Evolutionary conservation across 257 asterid genomes (phyloP).

Genomic region (Capsicum rhomboideum): DNA sequence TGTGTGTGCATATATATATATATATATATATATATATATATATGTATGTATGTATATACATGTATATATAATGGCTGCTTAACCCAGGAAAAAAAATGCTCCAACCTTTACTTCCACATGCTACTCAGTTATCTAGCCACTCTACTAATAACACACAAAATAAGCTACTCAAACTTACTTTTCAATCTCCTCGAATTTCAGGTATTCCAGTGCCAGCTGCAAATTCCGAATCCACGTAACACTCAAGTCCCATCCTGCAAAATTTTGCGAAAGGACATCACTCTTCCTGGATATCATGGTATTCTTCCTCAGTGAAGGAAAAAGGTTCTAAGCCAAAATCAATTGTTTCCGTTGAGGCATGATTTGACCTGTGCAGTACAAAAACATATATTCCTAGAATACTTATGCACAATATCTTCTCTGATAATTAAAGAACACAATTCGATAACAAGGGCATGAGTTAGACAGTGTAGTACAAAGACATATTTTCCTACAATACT

Average conservation of each 20-base stretch:
- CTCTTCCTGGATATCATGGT: not conserved
- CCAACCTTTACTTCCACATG: not conserved
- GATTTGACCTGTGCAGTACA: not conserved
- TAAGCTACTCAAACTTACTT: constrained; percentile 41
- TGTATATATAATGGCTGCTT: too few species aligned
- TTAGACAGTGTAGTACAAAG: not conserved
- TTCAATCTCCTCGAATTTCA: constrained; percentile 75
- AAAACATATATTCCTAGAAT: not conserved
- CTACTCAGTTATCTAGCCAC: not conserved
- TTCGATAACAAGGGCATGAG: not conserved
- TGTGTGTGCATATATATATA: too few species aligned
- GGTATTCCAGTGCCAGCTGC: constrained; percentile 83
- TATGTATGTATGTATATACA: too few species aligned
- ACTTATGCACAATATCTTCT: not conserved
- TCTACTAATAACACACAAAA: not conserved
- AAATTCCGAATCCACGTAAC: constrained; percentile 66
- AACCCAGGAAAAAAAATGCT: not conserved
- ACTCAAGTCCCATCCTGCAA: constrained; percentile 84
- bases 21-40: too few species aligned
- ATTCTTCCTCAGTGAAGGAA: constrained; percentile 6
- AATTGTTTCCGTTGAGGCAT: not conserved
- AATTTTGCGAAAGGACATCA: not conserved
- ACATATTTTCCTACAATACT: too few species aligned
- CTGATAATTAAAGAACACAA: not conserved
- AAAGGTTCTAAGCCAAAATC: not conserved